Evolutionary conservation across 2,329 filamentous ascomycete species (phyloP).

Genomic region (Coniella vitis): DNA sequence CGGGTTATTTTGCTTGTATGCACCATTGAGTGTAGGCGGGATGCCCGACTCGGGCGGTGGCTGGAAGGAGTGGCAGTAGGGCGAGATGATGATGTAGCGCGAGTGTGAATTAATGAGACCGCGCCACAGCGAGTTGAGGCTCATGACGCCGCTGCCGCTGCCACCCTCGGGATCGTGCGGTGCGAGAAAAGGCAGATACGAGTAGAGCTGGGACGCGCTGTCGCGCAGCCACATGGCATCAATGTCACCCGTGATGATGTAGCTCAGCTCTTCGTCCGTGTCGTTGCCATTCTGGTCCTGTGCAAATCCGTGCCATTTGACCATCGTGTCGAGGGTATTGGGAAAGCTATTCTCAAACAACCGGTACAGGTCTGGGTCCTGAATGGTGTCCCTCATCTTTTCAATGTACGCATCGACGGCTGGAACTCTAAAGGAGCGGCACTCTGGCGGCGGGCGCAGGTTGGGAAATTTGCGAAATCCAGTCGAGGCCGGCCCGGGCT

Average conservation of each 20-base stretch:
- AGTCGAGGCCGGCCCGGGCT: slow-evolving; percentile 23
- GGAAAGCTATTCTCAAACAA: slow-evolving; percentile 81
- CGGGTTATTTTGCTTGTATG: slow-evolving; percentile 49
- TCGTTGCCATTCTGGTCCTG: slow-evolving; percentile 27
- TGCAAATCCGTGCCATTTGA: slow-evolving; percentile 65
- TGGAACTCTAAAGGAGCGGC: slow-evolving; percentile 64
- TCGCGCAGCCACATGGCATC: slow-evolving; percentile 86
- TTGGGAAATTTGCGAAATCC: slow-evolving; percentile 26
- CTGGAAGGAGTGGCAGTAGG: slow-evolving; percentile 89
- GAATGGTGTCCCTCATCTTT: slow-evolving; percentile 32
- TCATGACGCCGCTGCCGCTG: slow-evolving; percentile 58
- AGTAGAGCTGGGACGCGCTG: slow-evolving; percentile 68
- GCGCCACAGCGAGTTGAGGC: slow-evolving; percentile 60
- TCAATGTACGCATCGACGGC: slow-evolving; percentile 61
- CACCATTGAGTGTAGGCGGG: slow-evolving; percentile 48
- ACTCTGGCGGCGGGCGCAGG: slow-evolving; percentile 54
- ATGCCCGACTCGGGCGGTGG: slow-evolving; percentile 71
- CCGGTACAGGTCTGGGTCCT: slow-evolving; percentile 60
- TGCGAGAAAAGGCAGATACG: slow-evolving; percentile 56
- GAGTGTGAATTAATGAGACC: slow-evolving; percentile 67
- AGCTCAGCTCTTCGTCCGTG: slow-evolving; percentile 58
- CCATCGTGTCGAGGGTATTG: slow-evolving; percentile 75
- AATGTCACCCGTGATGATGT: slow-evolving; percentile 79
- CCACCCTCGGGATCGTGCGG: slow-evolving; percentile 37
- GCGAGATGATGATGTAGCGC: slow-evolving; percentile 59